phyloP scores from a whole-genome alignment of 805 yeast genomes.

The Metschnikowia koreensis region DNA sequence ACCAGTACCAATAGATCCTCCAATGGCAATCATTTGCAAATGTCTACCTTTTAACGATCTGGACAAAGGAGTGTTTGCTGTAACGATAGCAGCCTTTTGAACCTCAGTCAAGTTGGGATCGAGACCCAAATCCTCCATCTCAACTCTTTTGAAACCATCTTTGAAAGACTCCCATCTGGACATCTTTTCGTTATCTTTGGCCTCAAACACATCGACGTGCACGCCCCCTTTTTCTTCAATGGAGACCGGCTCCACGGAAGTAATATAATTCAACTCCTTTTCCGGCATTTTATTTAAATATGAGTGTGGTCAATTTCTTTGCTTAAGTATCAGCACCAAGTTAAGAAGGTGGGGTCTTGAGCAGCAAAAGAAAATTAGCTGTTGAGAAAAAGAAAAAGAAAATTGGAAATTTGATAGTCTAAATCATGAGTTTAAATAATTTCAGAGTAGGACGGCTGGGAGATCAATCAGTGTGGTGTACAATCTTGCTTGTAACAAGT shows the following conservation, averaged over 20 bases:
- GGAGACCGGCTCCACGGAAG: slow-evolving; percentile 35
- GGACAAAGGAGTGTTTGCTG: slow-evolving; percentile 59
- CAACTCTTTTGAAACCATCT: slow-evolving; percentile 34
- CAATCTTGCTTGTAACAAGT: no score
- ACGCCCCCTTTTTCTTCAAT: slow-evolving; percentile 38
- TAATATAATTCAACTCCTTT: slow-evolving; percentile 40
- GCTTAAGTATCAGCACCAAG: background rate
- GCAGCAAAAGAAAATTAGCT: background rate
- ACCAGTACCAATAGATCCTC: slow-evolving; percentile 84
- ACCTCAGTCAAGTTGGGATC: slow-evolving; percentile 41
- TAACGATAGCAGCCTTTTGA: slow-evolving; percentile 46
- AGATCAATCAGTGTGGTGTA: no score
- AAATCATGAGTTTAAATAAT: no score
- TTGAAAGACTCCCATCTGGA: slow-evolving; percentile 18
- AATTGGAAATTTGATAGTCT: no score
- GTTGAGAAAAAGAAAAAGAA: background rate
- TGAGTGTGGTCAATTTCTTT: background rate
- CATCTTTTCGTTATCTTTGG: slow-evolving; percentile 16
- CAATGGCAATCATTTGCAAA: slow-evolving; percentile 69
- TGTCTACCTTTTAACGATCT: slow-evolving; percentile 56
- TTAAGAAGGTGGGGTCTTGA: background rate
- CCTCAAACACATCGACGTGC: slow-evolving; percentile 29
- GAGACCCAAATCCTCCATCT: slow-evolving; percentile 37
- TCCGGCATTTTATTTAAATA: slow-evolving; percentile 27
- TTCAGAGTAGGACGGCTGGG: no score